Conservation (phyloP, 2,329 filamentous ascomycete species). For the Colletotrichum paranaense region DNA sequence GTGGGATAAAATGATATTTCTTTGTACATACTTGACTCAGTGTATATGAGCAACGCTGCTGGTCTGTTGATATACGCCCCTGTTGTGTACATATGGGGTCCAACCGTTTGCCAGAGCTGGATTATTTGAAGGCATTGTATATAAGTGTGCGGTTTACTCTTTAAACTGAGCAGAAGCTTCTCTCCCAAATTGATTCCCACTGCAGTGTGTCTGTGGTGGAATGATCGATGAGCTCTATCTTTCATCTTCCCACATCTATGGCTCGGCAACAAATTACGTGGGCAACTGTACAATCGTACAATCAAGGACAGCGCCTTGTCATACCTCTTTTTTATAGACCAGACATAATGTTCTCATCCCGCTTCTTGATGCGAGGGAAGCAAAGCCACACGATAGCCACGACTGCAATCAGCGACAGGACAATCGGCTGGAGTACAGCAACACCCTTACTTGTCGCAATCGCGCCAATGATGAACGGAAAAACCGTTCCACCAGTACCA, state of each 20-base stretch:
- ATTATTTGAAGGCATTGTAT: constrained; percentile 14
- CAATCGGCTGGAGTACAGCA: constrained; percentile 60
- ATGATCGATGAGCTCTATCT: neutral
- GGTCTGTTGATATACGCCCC: neutral
- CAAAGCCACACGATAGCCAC: constrained; percentile 48
- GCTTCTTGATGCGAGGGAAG: constrained; percentile 50
- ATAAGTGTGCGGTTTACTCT: constrained; percentile 16
- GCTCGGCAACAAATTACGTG: neutral
- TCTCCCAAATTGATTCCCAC: neutral
- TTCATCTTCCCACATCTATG: neutral
- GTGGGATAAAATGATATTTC: neutral
- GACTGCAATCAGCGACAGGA: constrained; percentile 55
- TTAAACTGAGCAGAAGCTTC: neutral
- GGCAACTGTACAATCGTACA: too few species aligned
- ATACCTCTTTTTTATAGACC: neutral
- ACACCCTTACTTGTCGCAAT: constrained; percentile 65
- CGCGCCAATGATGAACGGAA: constrained; percentile 72
- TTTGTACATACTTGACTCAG: constrained; percentile 31
- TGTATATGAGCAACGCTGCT: constrained; percentile 10
- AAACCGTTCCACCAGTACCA: constrained; percentile 72
- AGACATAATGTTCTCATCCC: constrained; percentile 31
- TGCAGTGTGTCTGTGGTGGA: too few species aligned
- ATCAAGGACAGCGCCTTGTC: too few species aligned
- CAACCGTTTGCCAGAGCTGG: constrained; percentile 20
- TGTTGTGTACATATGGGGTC: constrained; percentile 11